Conservation (phyloP, 2,329 filamentous ascomycete species). For the Colletotrichum chrysophilum region DNA sequence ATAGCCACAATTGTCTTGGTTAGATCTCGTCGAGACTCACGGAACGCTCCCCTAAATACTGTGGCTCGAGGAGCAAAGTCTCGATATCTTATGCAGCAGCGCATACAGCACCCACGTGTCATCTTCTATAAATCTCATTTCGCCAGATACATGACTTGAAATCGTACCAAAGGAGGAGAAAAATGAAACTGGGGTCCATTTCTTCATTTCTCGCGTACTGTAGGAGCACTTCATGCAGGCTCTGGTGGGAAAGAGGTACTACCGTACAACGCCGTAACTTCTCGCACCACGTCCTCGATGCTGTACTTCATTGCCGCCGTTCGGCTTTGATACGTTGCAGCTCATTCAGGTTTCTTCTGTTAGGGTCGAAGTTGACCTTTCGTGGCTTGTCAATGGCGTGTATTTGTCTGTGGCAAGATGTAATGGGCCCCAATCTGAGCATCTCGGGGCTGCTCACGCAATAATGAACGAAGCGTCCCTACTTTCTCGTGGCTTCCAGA, state of each 20-base stretch:
- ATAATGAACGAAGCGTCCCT: rapidly evolving
- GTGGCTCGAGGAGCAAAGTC: neutral
- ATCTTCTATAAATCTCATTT: neutral
- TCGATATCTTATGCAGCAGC: neutral
- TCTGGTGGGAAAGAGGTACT: neutral
- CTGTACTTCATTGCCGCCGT: rapidly evolving
- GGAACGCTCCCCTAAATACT: neutral
- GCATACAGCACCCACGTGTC: neutral
- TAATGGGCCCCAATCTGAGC: neutral
- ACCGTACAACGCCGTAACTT: neutral
- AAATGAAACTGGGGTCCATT: neutral
- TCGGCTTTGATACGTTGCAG: rapidly evolving
- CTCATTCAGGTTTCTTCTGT: rapidly evolving
- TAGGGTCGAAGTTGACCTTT: neutral
- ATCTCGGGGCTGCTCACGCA: neutral
- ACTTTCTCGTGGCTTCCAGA: no score
- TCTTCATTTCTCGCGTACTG: neutral
- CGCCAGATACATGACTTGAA: neutral
- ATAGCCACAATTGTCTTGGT: rapidly evolving
- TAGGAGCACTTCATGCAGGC: rapidly evolving
- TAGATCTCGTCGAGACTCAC: neutral
- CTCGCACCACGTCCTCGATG: rapidly evolving
- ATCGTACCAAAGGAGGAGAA: rapidly evolving
- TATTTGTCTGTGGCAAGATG: neutral
- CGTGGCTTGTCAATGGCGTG: neutral